These are phyloP conservation scores for Lyophyllum decastes DNA, from an alignment of 768 basidiomycete species.

Conservation along the genomic window DNA sequence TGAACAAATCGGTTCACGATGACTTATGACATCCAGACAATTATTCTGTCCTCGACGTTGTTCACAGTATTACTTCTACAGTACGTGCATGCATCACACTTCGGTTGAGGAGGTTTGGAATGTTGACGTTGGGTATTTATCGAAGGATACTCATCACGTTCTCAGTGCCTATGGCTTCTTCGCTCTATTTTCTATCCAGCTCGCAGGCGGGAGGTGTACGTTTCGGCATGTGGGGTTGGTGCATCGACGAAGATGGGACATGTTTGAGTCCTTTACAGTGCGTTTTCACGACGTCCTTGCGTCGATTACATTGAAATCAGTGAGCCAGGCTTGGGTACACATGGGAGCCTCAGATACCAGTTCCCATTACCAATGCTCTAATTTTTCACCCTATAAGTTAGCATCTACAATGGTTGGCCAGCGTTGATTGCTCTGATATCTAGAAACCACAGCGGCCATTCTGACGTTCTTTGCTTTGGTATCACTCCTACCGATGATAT, in stretches of 20 bases:
- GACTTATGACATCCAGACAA: slow-evolving; percentile 3
- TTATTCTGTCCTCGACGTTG: slow-evolving; percentile 6
- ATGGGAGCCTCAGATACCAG: slow-evolving; percentile 36
- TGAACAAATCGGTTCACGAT: not conserved
- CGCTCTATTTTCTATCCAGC: slow-evolving; percentile 37
- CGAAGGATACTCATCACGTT: slow-evolving; percentile 33
- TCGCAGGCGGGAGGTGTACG: slow-evolving; percentile 39
- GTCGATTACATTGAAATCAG: not conserved
- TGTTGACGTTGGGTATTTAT: not conserved
- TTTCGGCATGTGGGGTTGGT: slow-evolving; percentile 47
- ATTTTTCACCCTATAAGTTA: slow-evolving; percentile 38
- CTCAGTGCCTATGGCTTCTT: slow-evolving; percentile 31
- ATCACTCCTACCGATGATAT: slow-evolving; percentile 27
- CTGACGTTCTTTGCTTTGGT: slow-evolving; percentile 31
- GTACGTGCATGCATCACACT: not conserved
- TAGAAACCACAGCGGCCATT: slow-evolving; percentile 24
- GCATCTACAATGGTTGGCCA: not conserved
- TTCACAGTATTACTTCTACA: slow-evolving; percentile 12
- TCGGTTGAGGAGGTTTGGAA: not conserved
- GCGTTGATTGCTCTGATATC: not conserved
- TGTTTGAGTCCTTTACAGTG: slow-evolving; percentile 32
- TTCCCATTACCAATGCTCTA: slow-evolving; percentile 33
- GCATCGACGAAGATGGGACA: slow-evolving; percentile 30
- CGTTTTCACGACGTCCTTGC: not conserved
- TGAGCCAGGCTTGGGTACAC: slow-evolving; percentile 35